These are phyloP conservation scores for Alisma plantagoaquatica DNA, from an alignment of 106 monocot genomes.

Conservation along the genomic window DNA sequence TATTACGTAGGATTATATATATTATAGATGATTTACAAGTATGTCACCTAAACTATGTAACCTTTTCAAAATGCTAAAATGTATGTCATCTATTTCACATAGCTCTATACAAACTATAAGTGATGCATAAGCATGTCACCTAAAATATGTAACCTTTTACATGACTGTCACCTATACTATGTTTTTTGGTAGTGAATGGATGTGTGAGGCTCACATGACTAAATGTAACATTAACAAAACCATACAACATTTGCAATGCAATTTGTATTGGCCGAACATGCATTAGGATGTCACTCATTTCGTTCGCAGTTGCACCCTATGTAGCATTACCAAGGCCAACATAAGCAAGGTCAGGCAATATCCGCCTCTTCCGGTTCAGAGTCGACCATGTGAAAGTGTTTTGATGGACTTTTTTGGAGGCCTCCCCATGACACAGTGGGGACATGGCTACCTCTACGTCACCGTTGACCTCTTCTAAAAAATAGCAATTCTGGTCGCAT, in stretches of 20 bases:
- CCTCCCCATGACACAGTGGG: background rate
- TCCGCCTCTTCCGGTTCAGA: background rate
- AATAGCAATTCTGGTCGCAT: background rate
- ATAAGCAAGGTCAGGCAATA: slow-evolving; percentile 1
- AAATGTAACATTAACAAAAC: background rate
- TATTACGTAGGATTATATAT: too few species aligned
- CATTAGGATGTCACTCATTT: background rate
- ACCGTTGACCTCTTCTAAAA: slow-evolving; percentile 3
- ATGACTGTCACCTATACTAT: too few species aligned
- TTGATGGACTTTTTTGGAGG: slow-evolving; percentile 14
- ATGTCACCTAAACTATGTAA: too few species aligned
- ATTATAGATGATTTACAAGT: too few species aligned
- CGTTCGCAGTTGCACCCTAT: background rate
- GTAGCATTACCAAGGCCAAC: background rate
- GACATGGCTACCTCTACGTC: background rate
- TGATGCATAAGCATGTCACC: too few species aligned
- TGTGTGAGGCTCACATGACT: background rate
- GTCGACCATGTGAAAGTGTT: slow-evolving; percentile 1
- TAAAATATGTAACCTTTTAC: too few species aligned
- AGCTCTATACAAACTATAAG: too few species aligned
- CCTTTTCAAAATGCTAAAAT: too few species aligned
- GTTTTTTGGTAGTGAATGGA: background rate
- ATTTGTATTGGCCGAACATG: background rate
- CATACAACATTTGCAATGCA: background rate
- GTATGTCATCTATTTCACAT: too few species aligned